Evolutionary conservation across 768 basidiomycete genomes (phyloP).

Genomic region (Hygrophoropsis aurantiaca): DNA sequence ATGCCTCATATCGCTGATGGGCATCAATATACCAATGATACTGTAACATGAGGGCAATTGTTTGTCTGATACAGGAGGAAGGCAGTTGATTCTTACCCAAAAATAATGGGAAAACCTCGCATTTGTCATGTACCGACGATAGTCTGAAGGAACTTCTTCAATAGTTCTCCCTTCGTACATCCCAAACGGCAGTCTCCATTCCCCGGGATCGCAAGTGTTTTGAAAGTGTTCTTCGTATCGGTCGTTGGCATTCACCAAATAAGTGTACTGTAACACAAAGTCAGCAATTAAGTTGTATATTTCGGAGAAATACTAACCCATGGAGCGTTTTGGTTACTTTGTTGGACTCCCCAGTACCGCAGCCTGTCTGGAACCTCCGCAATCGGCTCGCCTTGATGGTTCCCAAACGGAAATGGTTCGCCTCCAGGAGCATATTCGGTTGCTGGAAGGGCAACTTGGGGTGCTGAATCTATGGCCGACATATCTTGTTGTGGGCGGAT

Average conservation of each 20-base stretch:
- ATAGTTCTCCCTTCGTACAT: slow-evolving; percentile 3
- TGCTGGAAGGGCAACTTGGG: no score
- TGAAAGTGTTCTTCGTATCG: slow-evolving; percentile 17
- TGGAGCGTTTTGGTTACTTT: not conserved
- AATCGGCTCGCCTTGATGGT: not conserved
- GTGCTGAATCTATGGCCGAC: no score
- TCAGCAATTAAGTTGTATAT: not conserved
- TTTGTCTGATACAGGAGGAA: no score
- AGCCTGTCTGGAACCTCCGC: not conserved
- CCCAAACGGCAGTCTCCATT: slow-evolving; percentile 9
- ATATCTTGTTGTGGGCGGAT: no score
- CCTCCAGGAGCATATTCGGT: not conserved
- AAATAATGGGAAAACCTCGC: not conserved
- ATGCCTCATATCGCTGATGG: no score
- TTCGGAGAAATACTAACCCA: slow-evolving; percentile 24
- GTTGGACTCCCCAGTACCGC: slow-evolving; percentile 10
- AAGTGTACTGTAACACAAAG: slow-evolving; percentile 5
- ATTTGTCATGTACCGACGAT: slow-evolving; percentile 13
- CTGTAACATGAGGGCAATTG: no score
- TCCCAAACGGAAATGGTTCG: slow-evolving; percentile 3
- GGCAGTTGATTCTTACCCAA: no score
- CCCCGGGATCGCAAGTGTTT: slow-evolving; percentile 3
- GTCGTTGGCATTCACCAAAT: slow-evolving; percentile 5
- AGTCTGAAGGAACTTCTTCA: slow-evolving; percentile 11
- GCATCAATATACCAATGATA: no score